A percentile compares a stretch with the other conserved stretches of the same genome.
Evolutionary conservation across 345 rosid species (phyloP).

Genomic region (Kernera saxatilis): DNA sequence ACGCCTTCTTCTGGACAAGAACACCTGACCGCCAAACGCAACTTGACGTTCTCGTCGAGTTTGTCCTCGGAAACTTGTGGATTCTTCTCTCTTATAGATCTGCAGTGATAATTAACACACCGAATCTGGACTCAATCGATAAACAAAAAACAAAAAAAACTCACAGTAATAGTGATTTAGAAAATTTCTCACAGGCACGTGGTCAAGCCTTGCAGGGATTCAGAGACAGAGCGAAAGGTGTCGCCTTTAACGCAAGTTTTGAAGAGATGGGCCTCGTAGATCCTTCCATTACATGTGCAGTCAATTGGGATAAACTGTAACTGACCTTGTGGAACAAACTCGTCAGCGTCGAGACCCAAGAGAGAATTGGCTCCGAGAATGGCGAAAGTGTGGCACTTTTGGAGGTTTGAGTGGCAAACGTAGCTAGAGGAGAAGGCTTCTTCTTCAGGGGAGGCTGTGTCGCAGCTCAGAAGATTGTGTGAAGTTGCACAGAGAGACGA

Average conservation of each 20-base stretch:
- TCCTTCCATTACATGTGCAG: slow-evolving; percentile 53
- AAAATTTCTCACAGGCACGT: slow-evolving; percentile 35
- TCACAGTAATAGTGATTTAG: not conserved
- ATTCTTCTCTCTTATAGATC: slow-evolving; percentile 49
- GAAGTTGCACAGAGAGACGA: slow-evolving; percentile 34
- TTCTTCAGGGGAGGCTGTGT: slow-evolving; percentile 34
- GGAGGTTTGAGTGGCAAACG: slow-evolving; percentile 35
- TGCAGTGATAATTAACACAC: not conserved
- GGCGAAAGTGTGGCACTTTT: slow-evolving; percentile 50
- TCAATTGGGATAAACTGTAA: slow-evolving; percentile 53
- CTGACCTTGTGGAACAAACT: slow-evolving; percentile 45
- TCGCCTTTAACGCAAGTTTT: slow-evolving; percentile 54
- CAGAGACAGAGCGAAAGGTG: slow-evolving; percentile 52
- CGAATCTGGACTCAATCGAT: not conserved
- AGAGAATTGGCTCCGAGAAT: slow-evolving; percentile 46
- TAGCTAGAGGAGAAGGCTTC: slow-evolving; percentile 38
- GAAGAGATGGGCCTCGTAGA: slow-evolving; percentile 49
- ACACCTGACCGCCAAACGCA: slow-evolving; percentile 56
- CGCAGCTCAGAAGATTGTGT: slow-evolving; percentile 37
- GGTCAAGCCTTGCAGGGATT: slow-evolving; percentile 66
- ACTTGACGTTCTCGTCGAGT: slow-evolving; percentile 36
- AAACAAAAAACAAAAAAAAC: not conserved
- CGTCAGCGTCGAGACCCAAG: slow-evolving; percentile 48
- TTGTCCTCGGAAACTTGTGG: slow-evolving; percentile 42
- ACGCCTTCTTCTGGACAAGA: slow-evolving; percentile 47